Conservation (phyloP, 305 asterid genomes). For the Fraxinus floribunda region DNA sequence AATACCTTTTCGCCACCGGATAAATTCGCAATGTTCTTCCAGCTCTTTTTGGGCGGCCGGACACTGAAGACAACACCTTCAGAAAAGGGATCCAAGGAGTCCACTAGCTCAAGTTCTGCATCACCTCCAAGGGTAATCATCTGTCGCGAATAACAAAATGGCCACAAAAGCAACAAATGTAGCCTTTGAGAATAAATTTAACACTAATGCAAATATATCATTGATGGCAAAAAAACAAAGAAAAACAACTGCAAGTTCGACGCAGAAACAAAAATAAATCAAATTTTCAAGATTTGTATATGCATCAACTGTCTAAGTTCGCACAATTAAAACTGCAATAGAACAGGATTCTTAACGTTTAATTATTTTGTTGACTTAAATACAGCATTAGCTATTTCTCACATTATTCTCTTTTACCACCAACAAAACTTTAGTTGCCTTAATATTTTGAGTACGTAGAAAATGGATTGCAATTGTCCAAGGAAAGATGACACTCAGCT, state of each 20-base stretch:
- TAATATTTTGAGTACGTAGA: not conserved
- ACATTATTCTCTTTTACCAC: not conserved
- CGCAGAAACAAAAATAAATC: not conserved
- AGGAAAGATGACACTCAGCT: not conserved
- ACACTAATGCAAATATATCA: not conserved
- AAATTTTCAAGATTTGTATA: not conserved
- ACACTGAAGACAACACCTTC: conserved; percentile 98
- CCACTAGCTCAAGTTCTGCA: conserved; percentile 94
- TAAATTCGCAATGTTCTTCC: conserved; percentile 95
- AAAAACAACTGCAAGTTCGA: not conserved
- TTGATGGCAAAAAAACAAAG: not conserved
- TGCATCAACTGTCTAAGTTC: not conserved
- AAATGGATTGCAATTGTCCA: not conserved
- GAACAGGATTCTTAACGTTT: not conserved
- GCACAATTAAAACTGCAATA: not conserved
- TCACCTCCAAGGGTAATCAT: conserved; percentile 99
- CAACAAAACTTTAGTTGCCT: not conserved
- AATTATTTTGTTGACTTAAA: not conserved
- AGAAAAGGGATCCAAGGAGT: conserved; percentile 96
- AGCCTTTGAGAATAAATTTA: not conserved
- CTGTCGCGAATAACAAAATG: conserved; percentile 35
- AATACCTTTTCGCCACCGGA: conserved; percentile 98
- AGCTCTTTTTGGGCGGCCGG: conserved; percentile 97
- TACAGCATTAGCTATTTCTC: not conserved
- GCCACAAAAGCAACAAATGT: not conserved